Evolutionary conservation across 1,284 basidiomycete genomes (phyloP), one percentile per base, ranked within the genome.

Genomic region (Rhodotorula sp.): DNA sequence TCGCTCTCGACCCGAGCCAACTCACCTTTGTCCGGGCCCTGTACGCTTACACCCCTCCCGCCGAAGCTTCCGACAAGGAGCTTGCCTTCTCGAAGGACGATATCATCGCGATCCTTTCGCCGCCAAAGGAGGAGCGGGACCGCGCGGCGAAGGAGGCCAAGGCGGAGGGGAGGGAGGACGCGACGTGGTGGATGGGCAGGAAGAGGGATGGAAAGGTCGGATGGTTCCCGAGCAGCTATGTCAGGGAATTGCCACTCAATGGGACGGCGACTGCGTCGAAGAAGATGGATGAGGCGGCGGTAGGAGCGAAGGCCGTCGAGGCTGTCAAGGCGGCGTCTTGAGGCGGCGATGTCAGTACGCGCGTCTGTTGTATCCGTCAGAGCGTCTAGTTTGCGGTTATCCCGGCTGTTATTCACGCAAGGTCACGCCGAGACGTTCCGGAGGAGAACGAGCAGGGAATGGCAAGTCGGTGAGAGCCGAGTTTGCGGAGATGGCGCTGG

Each of bases 141-240:
- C 88, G 88, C 68, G 86, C 85, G 22, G 92, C 94, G 17, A 63
- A 63, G 62, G 62, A 55, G 62, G 62, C 44, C 4, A 55, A 55
- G 53, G 54, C 46, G 8, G 63, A 46, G 39, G 63, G 56, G 4
- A 24, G 13, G 20, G 44, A 8, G 24, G 57, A 15, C 13, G 36
- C 47, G 52, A 66, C 48, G 59, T 99, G 96, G 95, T 99, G 94
- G 94, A 89, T 89, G 79, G 95, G 95, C 0, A 84, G 95, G 61
- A 95, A 92, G 70, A 85, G 95, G 67, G 94, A 99, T 76, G 96
- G 95, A 0, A 85, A 90, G 72, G 89, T 92, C 75, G 95, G 95
- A 0, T 99, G 94, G 94, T 97, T 99, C 86, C 95, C 95, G 2
- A 87, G 85, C 74, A 94, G 91, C 76, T 94, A 89, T 85, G 91